A percentile compares a stretch with the other conserved stretches of the same genome.
Evolutionary conservation across 352 stramenopile genomes (phyloP).

Genomic region (Phytophthora sansomeana): DNA sequence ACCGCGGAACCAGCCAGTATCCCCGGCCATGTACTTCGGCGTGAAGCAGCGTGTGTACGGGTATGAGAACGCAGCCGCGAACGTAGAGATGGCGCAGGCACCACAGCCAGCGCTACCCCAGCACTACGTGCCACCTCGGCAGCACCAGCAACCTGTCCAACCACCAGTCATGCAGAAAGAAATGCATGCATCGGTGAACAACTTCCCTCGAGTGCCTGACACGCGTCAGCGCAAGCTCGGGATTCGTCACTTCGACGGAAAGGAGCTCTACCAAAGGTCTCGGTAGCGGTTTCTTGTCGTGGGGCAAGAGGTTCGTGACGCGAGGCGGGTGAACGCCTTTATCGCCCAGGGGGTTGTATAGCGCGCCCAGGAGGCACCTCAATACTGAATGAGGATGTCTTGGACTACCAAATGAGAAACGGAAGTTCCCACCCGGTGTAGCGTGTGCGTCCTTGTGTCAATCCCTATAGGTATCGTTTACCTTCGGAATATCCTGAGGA

Average conservation of each 20-base stretch:
- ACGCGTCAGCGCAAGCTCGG: slow-evolving; percentile 17
- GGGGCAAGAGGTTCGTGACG: slow-evolving; percentile 5
- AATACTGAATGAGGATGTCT: too few relatives aligned
- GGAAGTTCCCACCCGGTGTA: too few relatives aligned
- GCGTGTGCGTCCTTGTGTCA: too few relatives aligned
- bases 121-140: slow-evolving; percentile 1
- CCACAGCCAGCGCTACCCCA: slow-evolving; percentile 6
- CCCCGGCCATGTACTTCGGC: slow-evolving; percentile 7
- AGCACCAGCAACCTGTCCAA: slow-evolving; percentile 4
- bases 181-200: background rate
- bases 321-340: too few relatives aligned
- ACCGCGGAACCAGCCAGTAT: background rate
- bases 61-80: background rate
- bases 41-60: background rate
- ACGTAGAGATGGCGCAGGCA: slow-evolving; percentile 4
- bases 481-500: too few relatives aligned
- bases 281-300: background rate
- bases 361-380: too few relatives aligned
- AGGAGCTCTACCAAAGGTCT: slow-evolving; percentile 28
- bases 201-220: slow-evolving; percentile 5
- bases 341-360: too few relatives aligned
- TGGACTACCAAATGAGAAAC: too few relatives aligned
- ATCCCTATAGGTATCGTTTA: too few relatives aligned
- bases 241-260: slow-evolving; percentile 18
- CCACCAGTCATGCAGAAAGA: background rate